phyloP scores from a whole-genome alignment of 345 rosid genomes.

The Citrus inodora region DNA sequence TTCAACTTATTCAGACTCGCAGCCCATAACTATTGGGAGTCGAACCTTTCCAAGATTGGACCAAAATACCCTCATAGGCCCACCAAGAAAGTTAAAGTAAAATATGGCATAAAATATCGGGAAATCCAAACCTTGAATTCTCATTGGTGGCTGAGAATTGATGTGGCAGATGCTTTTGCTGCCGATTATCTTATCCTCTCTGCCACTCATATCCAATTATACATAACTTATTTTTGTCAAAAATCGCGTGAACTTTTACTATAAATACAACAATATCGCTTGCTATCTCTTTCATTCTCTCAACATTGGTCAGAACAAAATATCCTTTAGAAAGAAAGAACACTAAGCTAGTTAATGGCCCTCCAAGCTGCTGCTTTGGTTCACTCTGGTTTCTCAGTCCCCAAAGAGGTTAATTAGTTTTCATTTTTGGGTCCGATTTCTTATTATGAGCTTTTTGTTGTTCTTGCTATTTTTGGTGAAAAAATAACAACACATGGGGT shows the following conservation, averaged over 20 bases:
- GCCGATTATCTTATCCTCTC: slow-evolving; percentile 54
- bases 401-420: slow-evolving; percentile 51
- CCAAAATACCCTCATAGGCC: slow-evolving; percentile 29
- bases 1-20: not conserved
- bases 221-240: not conserved
- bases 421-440: not conserved
- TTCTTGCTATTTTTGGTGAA: not conserved
- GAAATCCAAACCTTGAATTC: slow-evolving; percentile 52
- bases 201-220: slow-evolving; percentile 23
- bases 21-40: slow-evolving; percentile 28
- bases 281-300: slow-evolving; percentile 18
- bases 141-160: slow-evolving; percentile 51
- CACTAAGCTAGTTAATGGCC: slow-evolving; percentile 39
- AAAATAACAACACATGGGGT: not conserved
- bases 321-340: not conserved
- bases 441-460: not conserved
- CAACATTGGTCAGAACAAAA: not conserved
- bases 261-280: slow-evolving; percentile 8
- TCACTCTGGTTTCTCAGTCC: slow-evolving; percentile 54
- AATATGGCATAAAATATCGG: slow-evolving; percentile 13
- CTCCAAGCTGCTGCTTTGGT: slow-evolving; percentile 76
- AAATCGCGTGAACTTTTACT: slow-evolving; percentile 10
- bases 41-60: slow-evolving; percentile 16
- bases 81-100: slow-evolving; percentile 3
- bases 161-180: slow-evolving; percentile 42